Conservation (phyloP, 345 rosid species). For the Iberis pinnata region DNA sequence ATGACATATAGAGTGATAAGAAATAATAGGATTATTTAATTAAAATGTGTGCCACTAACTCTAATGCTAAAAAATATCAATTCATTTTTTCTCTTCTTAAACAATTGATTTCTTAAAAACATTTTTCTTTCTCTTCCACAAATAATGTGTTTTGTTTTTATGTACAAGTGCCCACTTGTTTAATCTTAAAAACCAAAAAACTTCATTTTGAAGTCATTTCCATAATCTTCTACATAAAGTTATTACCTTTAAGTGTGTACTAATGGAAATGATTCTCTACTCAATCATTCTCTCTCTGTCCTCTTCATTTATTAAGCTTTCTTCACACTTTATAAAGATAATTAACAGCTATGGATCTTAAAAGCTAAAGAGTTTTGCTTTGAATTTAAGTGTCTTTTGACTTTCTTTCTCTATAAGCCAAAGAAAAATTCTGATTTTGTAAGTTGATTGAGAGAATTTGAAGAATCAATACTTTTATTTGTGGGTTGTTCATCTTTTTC, state of each 20-base stretch:
- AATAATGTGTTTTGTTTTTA: slow-evolving; percentile 17
- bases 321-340: slow-evolving; percentile 32
- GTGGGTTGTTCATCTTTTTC: slow-evolving; percentile 15
- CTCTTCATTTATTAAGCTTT: slow-evolving; percentile 19
- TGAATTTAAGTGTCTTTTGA: slow-evolving; percentile 26
- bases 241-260: slow-evolving; percentile 23
- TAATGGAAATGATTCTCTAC: slow-evolving; percentile 26
- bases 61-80: slow-evolving; percentile 22
- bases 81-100: not conserved
- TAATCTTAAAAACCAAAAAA: slow-evolving; percentile 15
- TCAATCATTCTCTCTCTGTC: slow-evolving; percentile 13
- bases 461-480: slow-evolving; percentile 18
- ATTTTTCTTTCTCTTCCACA: not conserved
- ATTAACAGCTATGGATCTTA: slow-evolving; percentile 29
- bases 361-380: slow-evolving; percentile 26
- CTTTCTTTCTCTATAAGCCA: slow-evolving; percentile 16
- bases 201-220: slow-evolving; percentile 9
- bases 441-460: not conserved
- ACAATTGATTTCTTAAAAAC: not conserved
- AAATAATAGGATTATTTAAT: no score
- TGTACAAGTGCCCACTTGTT: slow-evolving; percentile 19
- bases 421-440: slow-evolving; percentile 16
- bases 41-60: slow-evolving; percentile 9
- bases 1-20: no score
- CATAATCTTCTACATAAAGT: slow-evolving; percentile 20